Conservation (phyloP, 768 basidiomycete species). For the Leccinum pellstonianum region DNA sequence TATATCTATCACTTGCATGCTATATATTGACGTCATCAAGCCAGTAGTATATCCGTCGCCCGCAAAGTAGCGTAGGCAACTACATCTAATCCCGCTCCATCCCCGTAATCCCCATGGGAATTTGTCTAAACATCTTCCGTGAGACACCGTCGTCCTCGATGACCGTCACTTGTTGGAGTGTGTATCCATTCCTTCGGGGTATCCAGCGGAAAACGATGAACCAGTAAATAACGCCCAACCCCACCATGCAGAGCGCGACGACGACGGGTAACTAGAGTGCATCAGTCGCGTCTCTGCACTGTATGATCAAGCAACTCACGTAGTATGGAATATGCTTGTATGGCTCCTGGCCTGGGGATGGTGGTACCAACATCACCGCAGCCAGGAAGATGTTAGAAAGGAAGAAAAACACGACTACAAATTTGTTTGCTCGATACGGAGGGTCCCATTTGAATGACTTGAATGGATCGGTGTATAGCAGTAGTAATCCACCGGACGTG, state of each 20-base stretch:
- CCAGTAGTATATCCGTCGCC: not conserved
- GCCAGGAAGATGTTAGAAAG: slow-evolving; percentile 64
- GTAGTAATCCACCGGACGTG: slow-evolving; percentile 59
- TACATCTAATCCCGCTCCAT: slow-evolving; percentile 4
- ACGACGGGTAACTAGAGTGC: slow-evolving; percentile 47
- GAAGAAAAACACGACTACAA: slow-evolving; percentile 53
- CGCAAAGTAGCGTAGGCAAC: not conserved
- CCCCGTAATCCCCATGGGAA: slow-evolving; percentile 20
- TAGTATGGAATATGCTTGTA: slow-evolving; percentile 68
- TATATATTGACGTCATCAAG: not conserved
- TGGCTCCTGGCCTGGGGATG: slow-evolving; percentile 45
- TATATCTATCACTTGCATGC: not conserved
- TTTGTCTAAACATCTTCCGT: slow-evolving; percentile 49
- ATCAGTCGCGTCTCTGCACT: not conserved
- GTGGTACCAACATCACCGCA: slow-evolving; percentile 64
- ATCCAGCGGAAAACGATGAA: slow-evolving; percentile 50
- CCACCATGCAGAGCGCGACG: slow-evolving; percentile 45
- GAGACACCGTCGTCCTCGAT: slow-evolving; percentile 58
- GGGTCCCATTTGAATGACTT: slow-evolving; percentile 56
- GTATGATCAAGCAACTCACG: slow-evolving; percentile 39
- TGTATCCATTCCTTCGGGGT: slow-evolving; percentile 48
- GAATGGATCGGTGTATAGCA: slow-evolving; percentile 52
- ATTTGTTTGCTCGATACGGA: slow-evolving; percentile 57
- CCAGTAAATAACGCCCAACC: slow-evolving; percentile 58
- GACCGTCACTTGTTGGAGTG: slow-evolving; percentile 45